These are phyloP conservation scores for Penicillium sp. DNA, from an alignment of 2,329 filamentous ascomycete genomes.

Conservation along the genomic window DNA sequence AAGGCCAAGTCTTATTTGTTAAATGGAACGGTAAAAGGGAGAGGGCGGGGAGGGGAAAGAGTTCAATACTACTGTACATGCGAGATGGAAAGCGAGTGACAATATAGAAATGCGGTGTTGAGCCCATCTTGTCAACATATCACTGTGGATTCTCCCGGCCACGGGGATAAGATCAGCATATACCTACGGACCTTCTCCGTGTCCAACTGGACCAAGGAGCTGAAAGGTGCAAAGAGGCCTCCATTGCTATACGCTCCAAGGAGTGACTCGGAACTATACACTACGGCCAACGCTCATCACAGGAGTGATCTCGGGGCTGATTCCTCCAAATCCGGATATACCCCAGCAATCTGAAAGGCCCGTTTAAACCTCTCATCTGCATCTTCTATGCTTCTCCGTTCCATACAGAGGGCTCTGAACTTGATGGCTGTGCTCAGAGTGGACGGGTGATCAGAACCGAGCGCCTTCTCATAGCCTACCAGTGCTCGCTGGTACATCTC, in stretches of 20 bases:
- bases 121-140: neutral
- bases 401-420: neutral
- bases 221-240: too few relatives aligned
- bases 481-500: neutral
- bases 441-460: neutral
- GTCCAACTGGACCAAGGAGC: too few relatives aligned
- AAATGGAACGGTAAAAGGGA: too few relatives aligned
- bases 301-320: neutral
- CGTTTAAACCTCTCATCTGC: slow-evolving; percentile 16
- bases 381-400: neutral
- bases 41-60: too few relatives aligned
- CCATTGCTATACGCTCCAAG: too few relatives aligned
- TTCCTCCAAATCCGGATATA: too few relatives aligned
- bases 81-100: neutral
- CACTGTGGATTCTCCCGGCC: neutral
- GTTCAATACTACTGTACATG: neutral
- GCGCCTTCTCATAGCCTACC: neutral
- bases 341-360: neutral
- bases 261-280: too few relatives aligned
- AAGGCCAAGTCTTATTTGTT: too few relatives aligned
- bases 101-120: neutral
- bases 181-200: too few relatives aligned
- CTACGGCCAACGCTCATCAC: neutral
- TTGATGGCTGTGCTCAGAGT: neutral
- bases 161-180: slow-evolving; percentile 3